A percentile compares a stretch with the other conserved stretches of the same genome.
Evolutionary conservation across 2,329 filamentous ascomycete species (phyloP).

Genomic region (Phoma herbarum): DNA sequence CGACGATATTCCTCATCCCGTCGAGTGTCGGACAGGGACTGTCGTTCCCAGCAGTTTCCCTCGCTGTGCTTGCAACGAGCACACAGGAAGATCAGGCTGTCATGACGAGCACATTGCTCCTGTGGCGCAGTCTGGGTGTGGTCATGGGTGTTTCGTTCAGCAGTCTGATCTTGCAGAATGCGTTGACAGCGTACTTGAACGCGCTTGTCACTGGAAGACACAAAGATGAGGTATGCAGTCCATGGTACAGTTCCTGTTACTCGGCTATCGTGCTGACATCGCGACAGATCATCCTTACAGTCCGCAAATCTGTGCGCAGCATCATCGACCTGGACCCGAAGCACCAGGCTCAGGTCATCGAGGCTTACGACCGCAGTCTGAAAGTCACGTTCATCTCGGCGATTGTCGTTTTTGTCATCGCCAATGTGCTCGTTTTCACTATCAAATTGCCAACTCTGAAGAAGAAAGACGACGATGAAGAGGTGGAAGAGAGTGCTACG

Average conservation of each 20-base stretch:
- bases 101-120: conserved; percentile 71
- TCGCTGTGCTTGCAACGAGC: conserved; percentile 55
- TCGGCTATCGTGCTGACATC: conserved; percentile 13
- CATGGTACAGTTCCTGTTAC: neutral
- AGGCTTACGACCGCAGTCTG: conserved; percentile 51
- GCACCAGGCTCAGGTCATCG: conserved; percentile 58
- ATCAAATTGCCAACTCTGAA: conserved; percentile 62
- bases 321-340: conserved; percentile 57
- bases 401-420: conserved; percentile 57
- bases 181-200: conserved; percentile 68
- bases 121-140: conserved; percentile 75
- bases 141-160: conserved; percentile 78
- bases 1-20: conserved; percentile 53
- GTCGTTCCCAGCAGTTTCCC: conserved; percentile 53
- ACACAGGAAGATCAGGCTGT: conserved; percentile 57
- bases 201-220: conserved; percentile 66
- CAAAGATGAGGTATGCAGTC: conserved; percentile 60
- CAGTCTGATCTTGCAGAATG: conserved; percentile 77
- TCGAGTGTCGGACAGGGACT: conserved; percentile 54
- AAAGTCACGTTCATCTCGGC: conserved; percentile 56
- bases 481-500: conserved; percentile 7
- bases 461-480: conserved; percentile 27
- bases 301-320: conserved; percentile 60
- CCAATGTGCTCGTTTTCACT: conserved; percentile 61
- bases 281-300: conserved; percentile 55